Evolutionary conservation across 345 rosid species (phyloP), one percentile per base, ranked within the genome.

Genomic region (Toxicodendron radicans): DNA sequence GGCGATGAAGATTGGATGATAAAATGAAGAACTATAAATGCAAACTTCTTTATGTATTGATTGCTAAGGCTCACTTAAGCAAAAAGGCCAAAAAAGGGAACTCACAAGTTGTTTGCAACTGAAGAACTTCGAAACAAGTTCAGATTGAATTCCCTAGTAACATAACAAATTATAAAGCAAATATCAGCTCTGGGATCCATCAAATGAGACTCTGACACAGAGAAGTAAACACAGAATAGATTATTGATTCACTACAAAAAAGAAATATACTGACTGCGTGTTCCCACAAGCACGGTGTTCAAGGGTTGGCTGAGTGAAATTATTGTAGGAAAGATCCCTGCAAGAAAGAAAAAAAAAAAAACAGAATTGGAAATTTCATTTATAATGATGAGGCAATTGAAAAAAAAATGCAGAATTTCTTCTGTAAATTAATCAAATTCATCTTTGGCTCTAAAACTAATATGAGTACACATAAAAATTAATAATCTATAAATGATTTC

Each of bases 91-190:
- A 35, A 35, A 35, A 6, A 35, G 17, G 5, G 66, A 77, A 73
- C 90, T 80, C 84, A 92, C 97, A 78, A 71, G 60, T 73, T 76
- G 73, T 71, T 84, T 48, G 75, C 59, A 3, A 33, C 78, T 0
- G 84, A 77, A 70, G 88, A 81, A 79, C 90, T 88, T 67, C 77
- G 80, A 71, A 83, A 92, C 73, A 90, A 76, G 85, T 92, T 92
- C 68, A 91, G 79, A 82, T 89, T 83, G 64, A 86, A 78, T 75
- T 83, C 84, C 89, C 89, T 87, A 66, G 67, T 56, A 24, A 68
- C 64, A 43, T 48, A 76, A 69, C 53, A 41, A n/a, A 38, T 43
- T 74, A 66, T 7, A 61, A 73, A 81, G 48, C 48, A 64, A 41
- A 16, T 10, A 62, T 70, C 46, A 76, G 69, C 66, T 58, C 43